Base-by-base conservation (phyloP, 148 eudicot species). In the Camellia japonica region DNA sequence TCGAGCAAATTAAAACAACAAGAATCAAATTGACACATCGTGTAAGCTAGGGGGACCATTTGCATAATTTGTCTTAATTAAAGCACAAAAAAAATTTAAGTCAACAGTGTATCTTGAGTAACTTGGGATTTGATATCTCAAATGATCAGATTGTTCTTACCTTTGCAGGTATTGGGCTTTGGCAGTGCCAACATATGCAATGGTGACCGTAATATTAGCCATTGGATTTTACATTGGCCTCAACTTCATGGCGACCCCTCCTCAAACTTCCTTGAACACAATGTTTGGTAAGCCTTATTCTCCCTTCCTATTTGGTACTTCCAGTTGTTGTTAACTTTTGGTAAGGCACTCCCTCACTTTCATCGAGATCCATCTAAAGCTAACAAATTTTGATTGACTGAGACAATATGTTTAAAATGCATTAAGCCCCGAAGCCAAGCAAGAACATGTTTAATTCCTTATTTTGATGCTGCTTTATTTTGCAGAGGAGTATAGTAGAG, bases 141-240 rank as follows among this genome's bases (percentile, higher is more conserved):
- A 0, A 13, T 11, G 42, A 16, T 7, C 19, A 13, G 3, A 30
- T 70, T 70, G 63, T 38, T n/a, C 19, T 59, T 55, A 15, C 52
- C n/a, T 68, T 75, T 63, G 80, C 84, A 95, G 98, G 90, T 93
- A 93, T 74, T 95, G 98, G 98, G 98, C 97, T 52, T 82, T 95
- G 83, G 96, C 97, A 47, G 85, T 90, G 61, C 97, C 98, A 73
- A 77, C 92, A 49, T 93, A 90, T 62, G 82, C 80, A 49, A 90
- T 90, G 95, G 94, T 90, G 75, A 81, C 87, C 52, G 77, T 91
- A 77, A 86, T 82, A 66, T 84, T 91, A 68, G 93, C 86, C 11
- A 74, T 95, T 46, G 88, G 77, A 78, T 93, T 91, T 75, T 95
- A 95, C 80, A 95, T 90, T 61, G 97, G 97, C 80, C 87, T 91